Base-by-base conservation (phyloP, 345 rosid species). In the Geranium rotundifolium region DNA sequence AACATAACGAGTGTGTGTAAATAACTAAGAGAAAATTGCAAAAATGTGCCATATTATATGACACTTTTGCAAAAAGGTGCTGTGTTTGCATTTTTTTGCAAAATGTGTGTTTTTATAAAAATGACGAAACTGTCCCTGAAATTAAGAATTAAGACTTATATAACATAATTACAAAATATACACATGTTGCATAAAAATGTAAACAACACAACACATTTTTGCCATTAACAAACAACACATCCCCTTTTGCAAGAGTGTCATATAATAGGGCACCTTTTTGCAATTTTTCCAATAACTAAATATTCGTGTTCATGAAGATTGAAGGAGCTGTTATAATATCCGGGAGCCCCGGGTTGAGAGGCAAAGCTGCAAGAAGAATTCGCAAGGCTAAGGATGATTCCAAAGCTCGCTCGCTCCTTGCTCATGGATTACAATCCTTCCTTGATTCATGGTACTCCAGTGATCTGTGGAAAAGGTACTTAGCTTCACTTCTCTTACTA, bases 331-430 rank as follows among this genome's bases (percentile, higher is more conserved):
- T 80, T 50, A 73, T 89, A 65, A 65, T 89, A 71, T 92, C 98
- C 5, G 98, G 98, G 60, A 89, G 96, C 76, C 98, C 95, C 0
- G 98, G 98, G 30, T 15, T 84, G 37, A 74, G 73, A 57, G 81
- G 81, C 71, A 63, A 57, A 37, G 63, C 62, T 20, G 79, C 74
- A 64, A 87, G 96, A 73, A 89, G 79, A 76, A 58, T 82, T 62
- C 91, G 91, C 59, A 66, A 76, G 65, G 93, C 88, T 72, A 79
- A 72, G 75, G 98, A 92, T 73, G 91, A 85, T 67, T 81, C 81
- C 12, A 77, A 72, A 72, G 87, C 98, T 46, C 64, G 67, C 17
- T 66, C 68, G 49, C 81, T 92, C 59, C 68, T 79, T 46, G 74
- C 72, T 19, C 67, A 84, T 76, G 96, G 95, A 67, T 77, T 91